Evolutionary conservation across 345 rosid genomes (phyloP).

Genomic region (Euphorbia lathyris): DNA sequence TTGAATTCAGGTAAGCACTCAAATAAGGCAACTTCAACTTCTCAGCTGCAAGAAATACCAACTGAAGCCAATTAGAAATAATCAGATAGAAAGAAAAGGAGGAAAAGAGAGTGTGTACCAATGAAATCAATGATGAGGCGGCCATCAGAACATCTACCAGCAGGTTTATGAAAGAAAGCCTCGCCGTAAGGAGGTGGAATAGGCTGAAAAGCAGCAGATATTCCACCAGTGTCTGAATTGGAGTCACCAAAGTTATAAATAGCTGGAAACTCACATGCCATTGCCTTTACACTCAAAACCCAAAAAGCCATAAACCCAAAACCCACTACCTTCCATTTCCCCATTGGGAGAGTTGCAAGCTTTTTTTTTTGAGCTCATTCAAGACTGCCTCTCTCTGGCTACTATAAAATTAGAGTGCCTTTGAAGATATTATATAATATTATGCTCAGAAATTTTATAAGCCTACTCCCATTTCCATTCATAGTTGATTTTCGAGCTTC

Average conservation of each 20-base stretch:
- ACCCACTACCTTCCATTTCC: conserved; percentile 22
- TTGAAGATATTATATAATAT: no score
- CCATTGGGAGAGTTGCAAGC: conserved; percentile 18
- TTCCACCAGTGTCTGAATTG: conserved; percentile 80
- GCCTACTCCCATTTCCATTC: no score
- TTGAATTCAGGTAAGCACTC: conserved; percentile 83
- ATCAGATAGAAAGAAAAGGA: neutral
- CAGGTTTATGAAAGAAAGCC: conserved; percentile 58
- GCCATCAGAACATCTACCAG: conserved; percentile 70
- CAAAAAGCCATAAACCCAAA: conserved; percentile 34
- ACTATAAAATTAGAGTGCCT: no score
- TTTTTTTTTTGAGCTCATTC: neutral
- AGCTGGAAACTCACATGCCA: conserved; percentile 57
- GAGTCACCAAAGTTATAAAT: conserved; percentile 91
- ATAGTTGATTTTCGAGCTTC: no score
- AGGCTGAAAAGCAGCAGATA: conserved; percentile 74
- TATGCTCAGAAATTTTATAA: no score
- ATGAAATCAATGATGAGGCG: conserved; percentile 82
- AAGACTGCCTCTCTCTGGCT: no score
- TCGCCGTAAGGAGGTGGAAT: conserved; percentile 55
- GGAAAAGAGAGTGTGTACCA: conserved; percentile 32
- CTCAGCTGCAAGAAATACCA: conserved; percentile 58
- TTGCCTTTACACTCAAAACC: conserved; percentile 23
- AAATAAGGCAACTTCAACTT: conserved; percentile 59
- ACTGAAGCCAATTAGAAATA: conserved; percentile 1